These are phyloP conservation scores for Podospora pseudopauciseta DNA, from an alignment of 495 filamentous ascomycete genomes.

Conservation along the genomic window DNA sequence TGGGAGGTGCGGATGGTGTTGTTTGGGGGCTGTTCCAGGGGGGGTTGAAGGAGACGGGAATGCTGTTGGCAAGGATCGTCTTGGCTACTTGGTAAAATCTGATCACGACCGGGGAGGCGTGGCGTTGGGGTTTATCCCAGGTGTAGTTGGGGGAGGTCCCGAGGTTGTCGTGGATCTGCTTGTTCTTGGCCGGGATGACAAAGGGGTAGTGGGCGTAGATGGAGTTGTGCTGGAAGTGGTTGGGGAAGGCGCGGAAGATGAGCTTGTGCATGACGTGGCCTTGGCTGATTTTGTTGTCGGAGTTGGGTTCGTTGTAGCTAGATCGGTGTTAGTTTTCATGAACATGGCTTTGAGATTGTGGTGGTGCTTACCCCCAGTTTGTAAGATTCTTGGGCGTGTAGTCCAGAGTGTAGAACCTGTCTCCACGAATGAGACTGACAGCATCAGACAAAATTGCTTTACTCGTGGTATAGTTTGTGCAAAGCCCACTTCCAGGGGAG, in stretches of 20 bases:
- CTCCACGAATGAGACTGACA: slow-evolving; percentile 68
- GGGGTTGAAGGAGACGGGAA: background rate
- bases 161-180: slow-evolving; percentile 60
- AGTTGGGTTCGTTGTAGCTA: slow-evolving; percentile 58
- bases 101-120: background rate
- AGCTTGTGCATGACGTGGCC: slow-evolving; percentile 74
- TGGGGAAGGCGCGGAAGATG: slow-evolving; percentile 64
- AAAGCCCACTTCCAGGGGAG: slow-evolving; percentile 66
- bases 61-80: background rate
- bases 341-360: background rate
- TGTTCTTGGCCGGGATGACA: slow-evolving; percentile 67
- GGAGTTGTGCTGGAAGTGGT: slow-evolving; percentile 56
- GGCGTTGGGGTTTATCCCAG: background rate
- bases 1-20: background rate
- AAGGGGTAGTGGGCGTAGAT: slow-evolving; percentile 73
- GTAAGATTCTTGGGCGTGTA: slow-evolving; percentile 69
- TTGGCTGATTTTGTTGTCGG: slow-evolving; percentile 62
- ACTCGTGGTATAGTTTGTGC: slow-evolving; percentile 66
- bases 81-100: background rate
- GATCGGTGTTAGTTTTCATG: background rate
- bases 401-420: slow-evolving; percentile 69
- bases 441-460: slow-evolving; percentile 76
- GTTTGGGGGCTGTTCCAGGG: background rate
- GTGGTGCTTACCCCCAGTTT: slow-evolving; percentile 59
- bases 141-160: slow-evolving; percentile 40